Percentiles rank a stretch among this genome's conserved stretches.
These are phyloP conservation scores for Tetragonia tetragonoides DNA, from an alignment of 148 eudicot genomes.

Conservation along the genomic window DNA sequence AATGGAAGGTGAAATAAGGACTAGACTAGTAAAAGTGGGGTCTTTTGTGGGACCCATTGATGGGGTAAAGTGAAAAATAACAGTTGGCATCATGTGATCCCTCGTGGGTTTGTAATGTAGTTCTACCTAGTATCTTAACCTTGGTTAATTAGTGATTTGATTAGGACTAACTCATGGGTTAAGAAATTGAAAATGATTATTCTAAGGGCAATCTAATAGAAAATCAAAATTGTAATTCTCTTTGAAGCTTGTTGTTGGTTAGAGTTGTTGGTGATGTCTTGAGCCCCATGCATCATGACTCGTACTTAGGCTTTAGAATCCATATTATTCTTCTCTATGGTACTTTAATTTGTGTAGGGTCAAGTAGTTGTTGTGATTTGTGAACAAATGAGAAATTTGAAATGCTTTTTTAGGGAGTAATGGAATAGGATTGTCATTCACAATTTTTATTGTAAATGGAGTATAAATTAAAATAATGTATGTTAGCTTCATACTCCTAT, in stretches of 20 bases:
- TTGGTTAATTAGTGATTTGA: neutral
- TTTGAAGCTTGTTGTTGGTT: conserved; percentile 13
- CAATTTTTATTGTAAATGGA: too few relatives aligned
- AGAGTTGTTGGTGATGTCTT: neutral
- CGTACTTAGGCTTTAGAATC: conserved; percentile 4
- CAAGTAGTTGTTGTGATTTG: conserved; percentile 17
- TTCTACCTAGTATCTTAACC: conserved; percentile 3
- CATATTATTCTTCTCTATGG: neutral
- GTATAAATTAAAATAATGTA: too few relatives aligned
- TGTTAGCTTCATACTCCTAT: too few relatives aligned
- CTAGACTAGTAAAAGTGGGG: conserved; percentile 19
- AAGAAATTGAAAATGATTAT: neutral
- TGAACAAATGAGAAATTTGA: neutral
- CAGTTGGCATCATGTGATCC: conserved; percentile 55
- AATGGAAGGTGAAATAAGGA: conserved; percentile 17
- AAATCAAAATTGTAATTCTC: neutral
- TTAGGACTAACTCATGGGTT: neutral
- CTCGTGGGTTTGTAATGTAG: conserved; percentile 33
- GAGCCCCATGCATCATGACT: conserved; percentile 1
- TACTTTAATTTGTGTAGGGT: conserved; percentile 15
- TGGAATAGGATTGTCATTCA: too few relatives aligned
- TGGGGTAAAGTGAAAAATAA: conserved; percentile 31
- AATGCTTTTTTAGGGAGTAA: neutral
- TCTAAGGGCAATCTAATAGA: neutral
- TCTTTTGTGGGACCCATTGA: conserved; percentile 5